Evolutionary conservation across 805 yeast genomes (phyloP), one percentile per base, ranked within the genome.

Genomic region (Metschnikowia gruessii): DNA sequence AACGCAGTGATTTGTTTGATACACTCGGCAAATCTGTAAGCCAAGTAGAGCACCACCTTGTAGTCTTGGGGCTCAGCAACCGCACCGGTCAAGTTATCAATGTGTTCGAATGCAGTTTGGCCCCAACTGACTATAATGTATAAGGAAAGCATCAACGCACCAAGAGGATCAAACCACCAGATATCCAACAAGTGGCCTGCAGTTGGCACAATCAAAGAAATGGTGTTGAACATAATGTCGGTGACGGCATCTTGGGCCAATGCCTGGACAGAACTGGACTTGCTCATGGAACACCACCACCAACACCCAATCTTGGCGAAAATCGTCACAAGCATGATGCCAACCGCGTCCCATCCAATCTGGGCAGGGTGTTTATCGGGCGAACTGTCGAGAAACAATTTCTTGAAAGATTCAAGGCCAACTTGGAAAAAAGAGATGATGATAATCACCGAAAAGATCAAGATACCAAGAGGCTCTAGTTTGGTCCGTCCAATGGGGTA

Each of bases 231-330:
- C 3, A 85, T 75, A 28, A 86, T 77, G 62, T 87, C 95, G 0
- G 91, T 86, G 64, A 76, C 72, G 0, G 94, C 94, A 64, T 87
- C 95, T 62, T 85, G 92, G 1, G 91, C 87, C 45, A 86, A 68
- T 0, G 95, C 95, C 58, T 81, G 85, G 2, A 87, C 83, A 0
- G 90, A 81, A 15, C 84, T 77, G 13, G 88, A 82, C 15, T 74
- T 66, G 50, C 84, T 75, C 12, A 70, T 64, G 33, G 76, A 67
- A 59, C 92, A 86, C 80, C 86, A 79, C 11, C 77, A 24, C 74
- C 79, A 87, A 55, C 89, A 82, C 1, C 70, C 73, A 5, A 81
- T 54, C 58, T 86, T 86, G 24, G 78, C 70, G 3, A 77, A 56
- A 16, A 86, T 81, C 0, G 95, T 87, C 15, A 75, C 45, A 0